These are phyloP conservation scores for Diaporthe helianthi DNA, from an alignment of 2,329 filamentous ascomycete genomes.

Conservation along the genomic window DNA sequence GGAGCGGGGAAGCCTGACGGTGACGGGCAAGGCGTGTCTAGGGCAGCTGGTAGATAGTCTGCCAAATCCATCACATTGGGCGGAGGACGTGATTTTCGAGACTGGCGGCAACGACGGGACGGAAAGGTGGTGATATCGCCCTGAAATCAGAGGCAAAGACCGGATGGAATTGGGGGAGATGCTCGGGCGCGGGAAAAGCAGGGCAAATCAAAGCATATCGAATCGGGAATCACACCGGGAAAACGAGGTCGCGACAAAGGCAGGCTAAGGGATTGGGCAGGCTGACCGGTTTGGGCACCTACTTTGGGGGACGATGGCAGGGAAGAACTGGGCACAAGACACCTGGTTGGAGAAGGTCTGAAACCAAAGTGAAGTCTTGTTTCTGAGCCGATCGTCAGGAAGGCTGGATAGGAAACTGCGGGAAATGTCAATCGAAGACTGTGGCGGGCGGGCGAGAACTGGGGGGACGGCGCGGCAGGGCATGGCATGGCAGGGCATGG, in stretches of 20 bases:
- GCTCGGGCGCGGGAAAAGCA: neutral
- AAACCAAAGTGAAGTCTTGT: conserved; percentile 10
- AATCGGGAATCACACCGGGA: neutral
- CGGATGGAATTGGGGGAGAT: conserved; percentile 12
- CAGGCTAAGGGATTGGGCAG: conserved; percentile 4
- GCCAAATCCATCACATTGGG: conserved; percentile 12
- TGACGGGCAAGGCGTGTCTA: conserved; percentile 17
- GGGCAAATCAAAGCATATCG: neutral
- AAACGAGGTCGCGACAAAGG: neutral
- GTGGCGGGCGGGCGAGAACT: conserved; percentile 1
- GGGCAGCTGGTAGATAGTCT: conserved; percentile 20
- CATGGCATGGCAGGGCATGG: neutral
- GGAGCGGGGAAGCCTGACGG: conserved; percentile 29
- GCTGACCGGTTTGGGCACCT: conserved; percentile 2
- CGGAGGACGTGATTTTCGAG: neutral
- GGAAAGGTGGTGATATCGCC: conserved; percentile 2
- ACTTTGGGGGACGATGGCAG: neutral
- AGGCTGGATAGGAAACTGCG: conserved; percentile 1
- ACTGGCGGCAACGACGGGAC: neutral
- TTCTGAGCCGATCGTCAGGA: conserved; percentile 19
- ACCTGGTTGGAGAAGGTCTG: neutral
- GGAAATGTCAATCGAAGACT: conserved; percentile 16
- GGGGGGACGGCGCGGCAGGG: neutral
- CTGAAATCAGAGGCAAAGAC: conserved; percentile 15
- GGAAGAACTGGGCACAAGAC: conserved; percentile 1